Conservation (phyloP, 495 filamentous ascomycete species). For the Massariosphaeria phaeospora region DNA sequence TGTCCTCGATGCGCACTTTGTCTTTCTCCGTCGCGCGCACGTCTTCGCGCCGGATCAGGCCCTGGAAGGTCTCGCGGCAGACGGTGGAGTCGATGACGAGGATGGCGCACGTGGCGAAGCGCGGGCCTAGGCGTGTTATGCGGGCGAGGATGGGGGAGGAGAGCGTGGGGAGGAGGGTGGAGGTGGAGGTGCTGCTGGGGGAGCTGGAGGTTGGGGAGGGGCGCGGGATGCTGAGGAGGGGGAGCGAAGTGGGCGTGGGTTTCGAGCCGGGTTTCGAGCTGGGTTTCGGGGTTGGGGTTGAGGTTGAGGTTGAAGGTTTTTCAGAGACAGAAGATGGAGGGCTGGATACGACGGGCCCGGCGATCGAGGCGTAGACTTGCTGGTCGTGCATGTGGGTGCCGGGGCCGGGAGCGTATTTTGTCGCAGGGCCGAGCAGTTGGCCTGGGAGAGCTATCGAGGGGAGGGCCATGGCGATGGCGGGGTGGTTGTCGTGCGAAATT, state of each 20-base stretch:
- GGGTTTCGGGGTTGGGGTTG: constrained; percentile 34
- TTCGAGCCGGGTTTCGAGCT: constrained; percentile 41
- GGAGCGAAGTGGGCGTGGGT: constrained; percentile 35
- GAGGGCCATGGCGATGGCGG: constrained; percentile 10
- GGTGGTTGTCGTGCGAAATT: no score
- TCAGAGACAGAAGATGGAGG: constrained; percentile 44
- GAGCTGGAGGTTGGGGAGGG: constrained; percentile 27
- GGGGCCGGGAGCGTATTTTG: constrained; percentile 63
- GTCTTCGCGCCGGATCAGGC: constrained; percentile 70
- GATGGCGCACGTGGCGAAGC: constrained; percentile 78
- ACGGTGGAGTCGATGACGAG: constrained; percentile 64
- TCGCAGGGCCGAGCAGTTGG: constrained; percentile 64
- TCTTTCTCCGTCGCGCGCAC: constrained; percentile 95
- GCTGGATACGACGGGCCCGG: constrained; percentile 53
- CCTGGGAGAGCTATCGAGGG: constrained; percentile 57
- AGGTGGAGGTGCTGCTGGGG: constrained; percentile 44
- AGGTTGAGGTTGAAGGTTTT: constrained; percentile 31
- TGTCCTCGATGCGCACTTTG: constrained; percentile 80
- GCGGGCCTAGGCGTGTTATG: constrained; percentile 74
- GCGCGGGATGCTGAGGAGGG: constrained; percentile 29
- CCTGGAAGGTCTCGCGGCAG: constrained; percentile 35
- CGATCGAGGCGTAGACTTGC: constrained; percentile 68
- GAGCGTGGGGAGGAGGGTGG: constrained; percentile 73
- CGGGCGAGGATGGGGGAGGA: constrained; percentile 74
- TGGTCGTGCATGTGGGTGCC: constrained; percentile 74